Evolutionary conservation across 164 flowering plant genomes (phyloP).

Genomic region (Macadamia tetraphylla): DNA sequence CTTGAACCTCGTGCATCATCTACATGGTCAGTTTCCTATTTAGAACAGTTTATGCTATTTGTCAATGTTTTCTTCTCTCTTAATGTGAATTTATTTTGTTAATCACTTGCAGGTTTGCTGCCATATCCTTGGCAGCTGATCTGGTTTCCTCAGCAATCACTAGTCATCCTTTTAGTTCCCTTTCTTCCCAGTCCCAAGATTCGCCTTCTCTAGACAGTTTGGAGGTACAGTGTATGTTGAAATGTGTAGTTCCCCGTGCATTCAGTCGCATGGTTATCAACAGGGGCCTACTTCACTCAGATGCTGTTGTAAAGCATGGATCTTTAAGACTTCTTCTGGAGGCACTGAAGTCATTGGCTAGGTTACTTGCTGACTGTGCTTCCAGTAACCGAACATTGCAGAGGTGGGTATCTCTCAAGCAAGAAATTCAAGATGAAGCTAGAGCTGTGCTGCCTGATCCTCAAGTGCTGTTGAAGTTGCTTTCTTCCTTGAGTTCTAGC

Average conservation of each 20-base stretch:
- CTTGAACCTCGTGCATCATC: slow-evolving; percentile 71
- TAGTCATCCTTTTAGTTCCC: slow-evolving; percentile 31
- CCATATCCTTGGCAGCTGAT: slow-evolving; percentile 65
- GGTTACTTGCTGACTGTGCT: slow-evolving; percentile 27
- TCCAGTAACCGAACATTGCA: slow-evolving; percentile 16
- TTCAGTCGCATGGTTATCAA: slow-evolving; percentile 59
- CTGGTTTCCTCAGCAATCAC: slow-evolving; percentile 55
- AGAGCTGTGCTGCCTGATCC: slow-evolving; percentile 71
- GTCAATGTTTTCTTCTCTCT: slow-evolving; percentile 1
- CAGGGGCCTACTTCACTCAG: slow-evolving; percentile 82
- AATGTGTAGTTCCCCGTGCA: slow-evolving; percentile 64
- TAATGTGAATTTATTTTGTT: slow-evolving; percentile 1
- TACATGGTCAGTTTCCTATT: slow-evolving; percentile 49
- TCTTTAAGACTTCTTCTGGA: slow-evolving; percentile 74
- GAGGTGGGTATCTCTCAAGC: slow-evolving; percentile 45
- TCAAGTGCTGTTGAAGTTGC: slow-evolving; percentile 64
- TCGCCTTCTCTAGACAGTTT: slow-evolving; percentile 30
- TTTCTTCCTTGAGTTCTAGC: slow-evolving; percentile 40
- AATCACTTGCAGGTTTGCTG: slow-evolving; percentile 67
- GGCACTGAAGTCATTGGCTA: slow-evolving; percentile 57
- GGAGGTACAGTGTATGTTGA: slow-evolving; percentile 55
- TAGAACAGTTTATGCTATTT: not conserved
- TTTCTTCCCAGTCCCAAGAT: slow-evolving; percentile 22
- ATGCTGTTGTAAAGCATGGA: slow-evolving; percentile 66
- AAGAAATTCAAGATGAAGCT: slow-evolving; percentile 58